Conservation (phyloP, 768 basidiomycete species). For the Suillus placidus region DNA sequence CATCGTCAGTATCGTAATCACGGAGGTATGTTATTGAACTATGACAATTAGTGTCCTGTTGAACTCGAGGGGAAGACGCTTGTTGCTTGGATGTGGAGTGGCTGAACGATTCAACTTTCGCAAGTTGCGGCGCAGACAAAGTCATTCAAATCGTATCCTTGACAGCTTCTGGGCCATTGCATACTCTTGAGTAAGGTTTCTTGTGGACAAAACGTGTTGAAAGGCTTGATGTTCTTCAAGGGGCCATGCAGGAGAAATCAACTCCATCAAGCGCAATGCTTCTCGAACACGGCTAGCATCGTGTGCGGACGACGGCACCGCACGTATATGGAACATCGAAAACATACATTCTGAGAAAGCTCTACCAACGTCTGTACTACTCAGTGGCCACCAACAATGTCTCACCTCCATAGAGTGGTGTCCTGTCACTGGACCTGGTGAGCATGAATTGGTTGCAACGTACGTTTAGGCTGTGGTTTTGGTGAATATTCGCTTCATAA, state of each 20-base stretch:
- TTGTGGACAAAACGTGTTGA: not conserved
- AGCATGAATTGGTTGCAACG: slow-evolving; percentile 73
- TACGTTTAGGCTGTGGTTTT: slow-evolving; percentile 35
- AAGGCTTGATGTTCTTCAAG: slow-evolving; percentile 37
- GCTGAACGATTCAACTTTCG: slow-evolving; percentile 71
- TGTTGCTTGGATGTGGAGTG: slow-evolving; percentile 84
- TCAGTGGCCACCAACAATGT: slow-evolving; percentile 67
- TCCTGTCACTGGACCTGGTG: slow-evolving; percentile 47
- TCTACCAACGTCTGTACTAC: slow-evolving; percentile 32
- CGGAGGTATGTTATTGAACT: slow-evolving; percentile 47
- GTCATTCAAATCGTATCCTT: slow-evolving; percentile 63
- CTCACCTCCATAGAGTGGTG: slow-evolving; percentile 76
- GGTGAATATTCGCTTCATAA: not conserved
- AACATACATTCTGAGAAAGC: slow-evolving; percentile 39
- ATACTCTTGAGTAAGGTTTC: slow-evolving; percentile 58
- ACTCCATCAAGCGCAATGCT: slow-evolving; percentile 72
- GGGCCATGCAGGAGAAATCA: slow-evolving; percentile 77
- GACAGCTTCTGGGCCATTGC: slow-evolving; percentile 54
- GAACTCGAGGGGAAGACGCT: slow-evolving; percentile 42
- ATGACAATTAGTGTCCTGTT: slow-evolving; percentile 10
- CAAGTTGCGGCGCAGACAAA: slow-evolving; percentile 72
- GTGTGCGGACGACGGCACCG: slow-evolving; percentile 81
- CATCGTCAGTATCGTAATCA: slow-evolving; percentile 68
- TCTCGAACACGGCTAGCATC: slow-evolving; percentile 71
- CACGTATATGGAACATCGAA: slow-evolving; percentile 74